Evolutionary conservation across 2,329 filamentous ascomycete genomes (phyloP).

Genomic region (Exophiala mesophila): DNA sequence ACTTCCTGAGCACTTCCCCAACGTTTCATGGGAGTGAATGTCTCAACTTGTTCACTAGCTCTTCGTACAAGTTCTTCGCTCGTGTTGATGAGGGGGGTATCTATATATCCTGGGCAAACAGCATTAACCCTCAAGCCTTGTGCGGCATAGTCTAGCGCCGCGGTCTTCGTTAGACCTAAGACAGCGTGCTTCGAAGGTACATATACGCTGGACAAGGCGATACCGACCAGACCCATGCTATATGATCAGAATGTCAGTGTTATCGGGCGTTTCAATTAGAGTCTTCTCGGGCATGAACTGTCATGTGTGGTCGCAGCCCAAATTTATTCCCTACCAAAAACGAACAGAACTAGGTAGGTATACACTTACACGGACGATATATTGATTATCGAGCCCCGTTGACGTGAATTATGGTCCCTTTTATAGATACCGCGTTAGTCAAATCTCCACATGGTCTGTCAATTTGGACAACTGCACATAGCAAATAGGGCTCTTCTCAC

Average conservation of each 20-base stretch:
- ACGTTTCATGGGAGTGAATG: slow-evolving; percentile 46
- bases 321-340: too few species aligned
- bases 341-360: too few species aligned
- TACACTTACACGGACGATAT: slow-evolving; percentile 36
- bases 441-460: too few species aligned
- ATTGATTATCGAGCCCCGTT: slow-evolving; percentile 49
- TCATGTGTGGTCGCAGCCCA: too few species aligned
- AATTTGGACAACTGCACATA: too few species aligned
- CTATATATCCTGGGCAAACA: slow-evolving; percentile 40
- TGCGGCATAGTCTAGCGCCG: slow-evolving; percentile 53
- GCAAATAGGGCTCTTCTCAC: too few species aligned
- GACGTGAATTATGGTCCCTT: slow-evolving; percentile 30
- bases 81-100: slow-evolving; percentile 46
- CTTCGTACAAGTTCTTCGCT: slow-evolving; percentile 26
- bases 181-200: slow-evolving; percentile 53
- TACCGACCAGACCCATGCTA: slow-evolving; percentile 37
- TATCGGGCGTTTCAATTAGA: too few species aligned
- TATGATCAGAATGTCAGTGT: too few species aligned
- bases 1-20: slow-evolving; percentile 50
- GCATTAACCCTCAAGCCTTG: slow-evolving; percentile 29
- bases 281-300: too few species aligned
- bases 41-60: slow-evolving; percentile 34
- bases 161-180: slow-evolving; percentile 53
- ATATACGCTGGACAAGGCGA: slow-evolving; percentile 33
- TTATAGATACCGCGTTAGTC: too few species aligned